A percentile compares a stretch with the other conserved stretches of the same genome.
Evolutionary conservation across 2,329 filamentous ascomycete genomes (phyloP).

Genomic region (Botrytis pseudocinerea): DNA sequence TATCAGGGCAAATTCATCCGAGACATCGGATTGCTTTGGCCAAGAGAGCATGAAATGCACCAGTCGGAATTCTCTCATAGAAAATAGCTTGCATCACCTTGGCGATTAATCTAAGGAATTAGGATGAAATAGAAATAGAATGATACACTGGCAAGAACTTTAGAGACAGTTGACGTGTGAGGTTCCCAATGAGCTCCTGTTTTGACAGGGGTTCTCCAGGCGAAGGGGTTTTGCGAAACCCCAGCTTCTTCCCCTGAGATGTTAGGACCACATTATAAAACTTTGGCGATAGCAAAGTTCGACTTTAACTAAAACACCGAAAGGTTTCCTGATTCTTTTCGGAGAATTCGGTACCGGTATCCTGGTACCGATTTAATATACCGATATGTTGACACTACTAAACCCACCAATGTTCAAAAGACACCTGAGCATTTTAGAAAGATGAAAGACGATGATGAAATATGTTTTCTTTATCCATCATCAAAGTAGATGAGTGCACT

Average conservation of each 20-base stretch:
- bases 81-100: neutral
- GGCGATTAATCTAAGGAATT: neutral
- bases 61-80: neutral
- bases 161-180: neutral
- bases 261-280: neutral
- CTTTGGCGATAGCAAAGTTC: neutral
- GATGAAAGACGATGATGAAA: neutral
- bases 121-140: neutral
- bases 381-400: neutral
- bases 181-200: neutral
- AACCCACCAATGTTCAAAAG: neutral
- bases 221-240: neutral
- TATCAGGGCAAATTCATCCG: neutral
- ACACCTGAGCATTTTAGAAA: neutral
- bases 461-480: neutral
- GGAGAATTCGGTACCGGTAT: neutral
- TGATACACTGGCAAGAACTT: neutral
- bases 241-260: neutral
- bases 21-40: neutral
- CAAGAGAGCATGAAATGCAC: neutral
- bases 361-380: neutral
- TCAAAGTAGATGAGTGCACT: neutral
- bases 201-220: neutral
- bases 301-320: conserved; percentile 35
- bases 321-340: conserved; percentile 40